phyloP scores from a whole-genome alignment of 495 filamentous ascomycete genomes.

The Neurospora sp. region DNA sequence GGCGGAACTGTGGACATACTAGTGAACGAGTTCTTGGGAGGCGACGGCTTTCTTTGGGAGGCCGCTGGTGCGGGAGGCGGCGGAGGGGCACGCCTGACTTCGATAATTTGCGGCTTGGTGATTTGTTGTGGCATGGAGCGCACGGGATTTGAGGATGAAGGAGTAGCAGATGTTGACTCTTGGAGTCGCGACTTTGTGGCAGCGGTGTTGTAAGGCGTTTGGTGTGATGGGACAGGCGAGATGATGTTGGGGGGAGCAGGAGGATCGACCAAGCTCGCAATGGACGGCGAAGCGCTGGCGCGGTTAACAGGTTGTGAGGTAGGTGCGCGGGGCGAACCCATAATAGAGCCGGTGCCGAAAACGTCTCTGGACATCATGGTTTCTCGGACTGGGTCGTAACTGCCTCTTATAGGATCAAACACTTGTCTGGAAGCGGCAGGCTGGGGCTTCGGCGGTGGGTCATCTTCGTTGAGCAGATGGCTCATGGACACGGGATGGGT shows the following conservation, averaged over 20 bases:
- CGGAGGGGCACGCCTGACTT: constrained; percentile 24
- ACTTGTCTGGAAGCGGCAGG: constrained; percentile 59
- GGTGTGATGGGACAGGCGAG: constrained; percentile 35
- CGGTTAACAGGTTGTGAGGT: constrained; percentile 39
- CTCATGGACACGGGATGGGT: constrained; percentile 34
- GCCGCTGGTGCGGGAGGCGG: constrained; percentile 19
- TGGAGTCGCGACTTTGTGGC: constrained; percentile 15
- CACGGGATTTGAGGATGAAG: constrained; percentile 20
- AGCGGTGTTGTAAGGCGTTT: constrained; percentile 27
- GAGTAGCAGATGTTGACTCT: constrained; percentile 20
- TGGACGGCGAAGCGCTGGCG: constrained; percentile 80
- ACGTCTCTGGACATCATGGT: constrained; percentile 37
- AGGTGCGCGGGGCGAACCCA: constrained; percentile 45
- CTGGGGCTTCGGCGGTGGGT: constrained; percentile 30
- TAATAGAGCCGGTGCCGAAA: constrained; percentile 38
- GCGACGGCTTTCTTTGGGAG: constrained; percentile 5
- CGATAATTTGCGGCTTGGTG: constrained; percentile 24
- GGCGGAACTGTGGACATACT: neutral
- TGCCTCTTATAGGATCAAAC: constrained; percentile 77
- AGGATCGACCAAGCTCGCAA: constrained; percentile 81
- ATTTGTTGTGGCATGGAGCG: constrained; percentile 21
- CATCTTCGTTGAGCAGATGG: constrained; percentile 37
- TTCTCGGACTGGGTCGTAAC: constrained; percentile 48
- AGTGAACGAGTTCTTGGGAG: neutral
- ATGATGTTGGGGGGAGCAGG: constrained; percentile 36